Evolutionary conservation across 306 rosid species (phyloP), one percentile per base, ranked within the genome.

Genomic region (Sindora glabra): DNA sequence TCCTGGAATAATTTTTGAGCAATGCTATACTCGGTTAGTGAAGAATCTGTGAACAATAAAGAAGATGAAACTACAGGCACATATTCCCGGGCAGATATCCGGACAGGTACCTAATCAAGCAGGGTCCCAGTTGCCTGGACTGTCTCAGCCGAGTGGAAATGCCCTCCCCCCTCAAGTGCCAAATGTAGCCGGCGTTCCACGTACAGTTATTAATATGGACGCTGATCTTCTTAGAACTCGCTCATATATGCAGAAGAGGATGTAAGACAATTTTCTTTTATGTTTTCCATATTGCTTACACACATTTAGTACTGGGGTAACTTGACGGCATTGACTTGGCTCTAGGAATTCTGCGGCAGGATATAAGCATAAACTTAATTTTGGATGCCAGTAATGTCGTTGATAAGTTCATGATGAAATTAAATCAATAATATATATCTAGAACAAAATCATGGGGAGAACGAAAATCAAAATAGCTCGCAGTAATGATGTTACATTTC

Each of bases 41-140:
- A 40, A 49, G 67, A 42, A 67, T 41, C 53, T 21, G 73, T 58
- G 34, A 73, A n/a, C n/a, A n/a, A 73, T 54, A 70, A 53, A 49
- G 75, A 80, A 73, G 71, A 86, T 84, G 89, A 86, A 80, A 69
- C 76, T 84, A 57, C 88, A 79, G 78, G 67, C 86, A 16, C 89
- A 83, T 60, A 64, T 77, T 66, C 68, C 87, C 1, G 89, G 90
- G 14, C 85, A 81, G 29, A 79, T 85, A 36, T 76, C 90, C 5
- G 88, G 95, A 53, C 84, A 82, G 81, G 82, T 80, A 62, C 82
- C 86, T 47, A 83, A 75, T 72, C 90, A 87, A 79, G 71, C 88
- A 26, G 90, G 81, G 26, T 62, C 78, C 29, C 90, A 76, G 77
- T 66, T 86, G 63, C 77, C 97, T 38, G 81, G 78, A 59, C 48